phyloP scores from a whole-genome alignment of 768 basidiomycete genomes.

The Favolaschia claudopus region DNA sequence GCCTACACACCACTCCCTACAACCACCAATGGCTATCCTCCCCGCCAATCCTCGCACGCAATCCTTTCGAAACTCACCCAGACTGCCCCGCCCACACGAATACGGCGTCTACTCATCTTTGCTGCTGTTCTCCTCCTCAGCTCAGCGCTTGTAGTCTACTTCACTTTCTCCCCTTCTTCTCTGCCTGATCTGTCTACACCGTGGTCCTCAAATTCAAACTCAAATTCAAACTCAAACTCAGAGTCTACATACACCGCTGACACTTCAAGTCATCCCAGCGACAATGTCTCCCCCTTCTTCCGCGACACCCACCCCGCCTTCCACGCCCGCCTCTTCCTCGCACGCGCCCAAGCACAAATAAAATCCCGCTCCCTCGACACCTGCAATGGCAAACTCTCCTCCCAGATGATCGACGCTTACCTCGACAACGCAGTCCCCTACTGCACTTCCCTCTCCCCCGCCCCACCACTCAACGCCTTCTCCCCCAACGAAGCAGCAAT shows the following conservation, averaged over 20 bases:
- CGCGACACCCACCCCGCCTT: constrained; percentile 26
- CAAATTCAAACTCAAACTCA: not conserved
- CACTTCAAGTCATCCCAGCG: not conserved
- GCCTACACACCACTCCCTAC: constrained; percentile 18
- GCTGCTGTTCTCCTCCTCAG: constrained; percentile 12
- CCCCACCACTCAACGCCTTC: not conserved
- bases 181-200: not conserved
- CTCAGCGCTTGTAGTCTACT: constrained; percentile 14
- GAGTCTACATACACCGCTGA: not conserved
- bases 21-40: not conserved
- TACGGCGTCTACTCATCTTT: constrained; percentile 16
- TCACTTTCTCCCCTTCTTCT: constrained; percentile 6
- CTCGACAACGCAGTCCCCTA: constrained; percentile 11
- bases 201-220: not conserved
- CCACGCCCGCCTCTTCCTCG: constrained; percentile 24
- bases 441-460: not conserved
- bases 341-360: constrained; percentile 24
- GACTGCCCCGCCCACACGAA: constrained; percentile 7
- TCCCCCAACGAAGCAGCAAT: not conserved
- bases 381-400: constrained; percentile 14
- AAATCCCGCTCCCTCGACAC: constrained; percentile 17
- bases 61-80: constrained; percentile 8
- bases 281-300: constrained; percentile 14
- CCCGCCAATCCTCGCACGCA: not conserved
- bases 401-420: constrained; percentile 22